Percentiles rank a stretch among this genome's conserved stretches.
Evolutionary conservation across 371 early-diverging fungal genomes (phyloP).

Genomic region (Mortierella sp.): DNA sequence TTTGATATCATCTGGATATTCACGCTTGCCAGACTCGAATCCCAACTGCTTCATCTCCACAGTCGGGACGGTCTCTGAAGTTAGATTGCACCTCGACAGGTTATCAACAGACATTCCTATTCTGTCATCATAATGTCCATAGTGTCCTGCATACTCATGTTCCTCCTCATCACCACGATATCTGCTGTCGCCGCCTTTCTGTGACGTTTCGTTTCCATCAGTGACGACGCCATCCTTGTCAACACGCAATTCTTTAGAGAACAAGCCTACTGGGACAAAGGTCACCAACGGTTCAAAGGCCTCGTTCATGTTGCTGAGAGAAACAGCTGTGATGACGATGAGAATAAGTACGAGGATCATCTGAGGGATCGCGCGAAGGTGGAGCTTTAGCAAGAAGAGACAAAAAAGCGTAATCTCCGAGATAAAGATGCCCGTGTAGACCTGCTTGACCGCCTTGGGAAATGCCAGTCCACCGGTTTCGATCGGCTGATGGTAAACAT

Average conservation of each 20-base stretch:
- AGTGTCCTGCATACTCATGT: slow-evolving; percentile 4
- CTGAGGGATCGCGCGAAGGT: slow-evolving; percentile 56
- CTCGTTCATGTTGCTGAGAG: slow-evolving; percentile 67
- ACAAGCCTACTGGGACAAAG: slow-evolving; percentile 66
- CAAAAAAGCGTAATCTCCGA: slow-evolving; percentile 77
- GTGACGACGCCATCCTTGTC: slow-evolving; percentile 30
- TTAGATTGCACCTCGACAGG: slow-evolving; percentile 18
- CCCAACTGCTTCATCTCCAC: no score
- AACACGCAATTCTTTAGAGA: slow-evolving; percentile 44
- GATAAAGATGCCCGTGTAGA: slow-evolving; percentile 76
- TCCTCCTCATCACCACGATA: slow-evolving; percentile 10
- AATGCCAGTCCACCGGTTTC: slow-evolving; percentile 79
- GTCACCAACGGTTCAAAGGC: slow-evolving; percentile 75
- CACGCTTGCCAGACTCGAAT: no score
- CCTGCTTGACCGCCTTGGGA: slow-evolving; percentile 74
- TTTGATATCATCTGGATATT: no score
- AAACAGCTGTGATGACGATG: slow-evolving; percentile 61
- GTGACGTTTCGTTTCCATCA: not conserved
- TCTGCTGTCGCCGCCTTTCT: not conserved
- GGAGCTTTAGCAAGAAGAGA: slow-evolving; percentile 67
- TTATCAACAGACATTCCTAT: slow-evolving; percentile 6
- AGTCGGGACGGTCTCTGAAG: no score
- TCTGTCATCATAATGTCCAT: slow-evolving; percentile 1
- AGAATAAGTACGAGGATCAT: slow-evolving; percentile 65
- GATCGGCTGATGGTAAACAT: slow-evolving; percentile 73